Evolutionary conservation across 768 basidiomycete species (phyloP), one percentile per base, ranked within the genome.

Genomic region (Naganishia kalamii): DNA sequence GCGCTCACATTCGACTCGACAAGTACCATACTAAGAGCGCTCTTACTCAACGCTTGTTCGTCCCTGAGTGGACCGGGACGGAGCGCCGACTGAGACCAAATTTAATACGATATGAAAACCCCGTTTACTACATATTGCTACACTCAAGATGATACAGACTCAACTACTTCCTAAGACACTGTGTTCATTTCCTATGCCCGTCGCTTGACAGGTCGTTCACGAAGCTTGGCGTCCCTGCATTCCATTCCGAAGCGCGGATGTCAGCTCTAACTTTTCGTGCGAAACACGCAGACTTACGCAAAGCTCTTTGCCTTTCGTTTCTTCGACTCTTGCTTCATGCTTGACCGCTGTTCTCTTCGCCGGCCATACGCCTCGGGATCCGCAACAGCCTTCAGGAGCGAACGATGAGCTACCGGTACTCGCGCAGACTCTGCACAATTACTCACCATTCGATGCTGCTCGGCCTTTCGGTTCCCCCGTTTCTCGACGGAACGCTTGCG

Each of bases 251-350:
- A n/a, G n/a, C 12, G 0, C 21, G 12, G 54, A 37, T 23, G 40
- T n/a, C 35, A 27, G 19, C 35, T 10, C 35, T 29, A n/a, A 35
- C 33, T n/a, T 30, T 7, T 52, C 32, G 5, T 37, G 6, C 17
- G 12, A 35, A 57, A 57, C 13, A 25, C 19, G 8, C 13, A 15
- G 21, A 57, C 54, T 37, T 23, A 57, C 54, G 74, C 71, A 69
- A 77, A 77, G 41, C 70, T 65, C 59, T 74, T 74, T 40, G 70
- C 68, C 77, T 90, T 92, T 71, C 90, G 80, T 76, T 93, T 93
- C 73, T 86, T 82, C 69, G 88, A 88, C 70, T 89, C 90, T 78
- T 90, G 92, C 81, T 93, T 93, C 70, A 84, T 81, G 11, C 77
- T 77, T 68, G 90, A 89, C 68, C 85, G 80, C 69, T 87, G 86